Evolutionary conservation across 345 rosid species (phyloP), one percentile per base, ranked within the genome.

Genomic region (Aquilaria sinensis): DNA sequence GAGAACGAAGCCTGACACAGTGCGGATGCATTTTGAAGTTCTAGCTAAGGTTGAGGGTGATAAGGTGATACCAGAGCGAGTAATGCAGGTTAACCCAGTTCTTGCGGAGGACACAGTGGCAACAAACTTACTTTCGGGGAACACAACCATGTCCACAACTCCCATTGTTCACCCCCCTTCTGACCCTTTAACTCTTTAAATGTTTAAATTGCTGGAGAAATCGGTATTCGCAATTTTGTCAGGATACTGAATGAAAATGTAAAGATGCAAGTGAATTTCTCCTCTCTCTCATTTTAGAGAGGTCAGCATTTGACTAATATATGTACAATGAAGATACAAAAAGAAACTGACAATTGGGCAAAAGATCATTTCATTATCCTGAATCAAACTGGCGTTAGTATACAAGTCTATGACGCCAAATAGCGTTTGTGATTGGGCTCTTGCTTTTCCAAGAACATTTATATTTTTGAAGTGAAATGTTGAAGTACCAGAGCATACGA

Each of bases 21-120:
- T 77, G 70, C 80, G 68, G 62, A 83, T 91, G 92, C 91, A 83
- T 71, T 90, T 90, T 50, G 97, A 94, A 79, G 99, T 94, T 37
- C 77, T 94, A 57, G 97, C 88, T 10, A 90, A 85, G 71, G 85
- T 94, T 6, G 96, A 94, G 2, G 96, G 96, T 0, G 78, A 88
- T 56, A 88, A 84, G 69, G 63, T 90, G 37, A 62, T 86, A 1
- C 88, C 91, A 1, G 96, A 90, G 78, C 83, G 79, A 58, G 87
- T 94, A 11, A 16, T 77, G 82, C 89, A 60, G 71, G 83, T 94
- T 62, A 62, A 86, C 56, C 91, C 93, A 8, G 84, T 82, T 14
- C 60, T 65, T 51, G 37, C 75, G 10, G 97, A 94, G 73, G 96
- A 94, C 72, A 66, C 85, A 0, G 30, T 81, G 9, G 93, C 93